Evolutionary conservation across 2,329 filamentous ascomycete species (phyloP).

Genomic region (Fusarium tuaranense): DNA sequence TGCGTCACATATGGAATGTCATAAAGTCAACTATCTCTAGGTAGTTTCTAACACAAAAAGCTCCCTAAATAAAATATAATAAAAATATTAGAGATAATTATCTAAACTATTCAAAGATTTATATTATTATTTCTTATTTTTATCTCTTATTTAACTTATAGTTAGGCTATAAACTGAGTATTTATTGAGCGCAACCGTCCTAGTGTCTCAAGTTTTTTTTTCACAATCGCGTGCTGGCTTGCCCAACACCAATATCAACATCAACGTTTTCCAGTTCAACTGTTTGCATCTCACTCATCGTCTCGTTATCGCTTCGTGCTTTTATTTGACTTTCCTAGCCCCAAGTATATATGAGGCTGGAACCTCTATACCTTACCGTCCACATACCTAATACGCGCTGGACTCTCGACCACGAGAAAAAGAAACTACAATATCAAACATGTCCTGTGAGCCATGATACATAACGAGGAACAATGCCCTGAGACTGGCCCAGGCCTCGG

Average conservation of each 20-base stretch:
- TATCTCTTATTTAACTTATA: no score
- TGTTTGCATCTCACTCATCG: not conserved
- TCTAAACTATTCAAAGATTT: no score
- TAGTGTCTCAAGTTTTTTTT: no score
- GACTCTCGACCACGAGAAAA: not conserved
- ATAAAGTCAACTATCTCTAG: no score
- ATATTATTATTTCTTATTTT: no score
- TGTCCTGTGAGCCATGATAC: slow-evolving; percentile 5
- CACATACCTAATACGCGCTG: not conserved
- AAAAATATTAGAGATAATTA: no score
- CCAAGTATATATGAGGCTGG: not conserved
- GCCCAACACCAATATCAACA: not conserved
- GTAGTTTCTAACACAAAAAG: no score
- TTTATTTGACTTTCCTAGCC: not conserved
- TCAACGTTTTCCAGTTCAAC: not conserved
- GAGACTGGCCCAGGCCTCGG: not conserved
- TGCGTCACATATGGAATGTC: not conserved
- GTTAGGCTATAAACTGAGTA: no score
- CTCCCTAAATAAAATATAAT: no score
- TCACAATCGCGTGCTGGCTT: no score
- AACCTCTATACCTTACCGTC: not conserved
- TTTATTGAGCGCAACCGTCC: no score
- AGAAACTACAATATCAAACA: not conserved
- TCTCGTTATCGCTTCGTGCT: not conserved
- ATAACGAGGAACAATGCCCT: not conserved